Evolutionary conservation across 495 filamentous ascomycete genomes (phyloP).

Genomic region (Xylaria acuta): DNA sequence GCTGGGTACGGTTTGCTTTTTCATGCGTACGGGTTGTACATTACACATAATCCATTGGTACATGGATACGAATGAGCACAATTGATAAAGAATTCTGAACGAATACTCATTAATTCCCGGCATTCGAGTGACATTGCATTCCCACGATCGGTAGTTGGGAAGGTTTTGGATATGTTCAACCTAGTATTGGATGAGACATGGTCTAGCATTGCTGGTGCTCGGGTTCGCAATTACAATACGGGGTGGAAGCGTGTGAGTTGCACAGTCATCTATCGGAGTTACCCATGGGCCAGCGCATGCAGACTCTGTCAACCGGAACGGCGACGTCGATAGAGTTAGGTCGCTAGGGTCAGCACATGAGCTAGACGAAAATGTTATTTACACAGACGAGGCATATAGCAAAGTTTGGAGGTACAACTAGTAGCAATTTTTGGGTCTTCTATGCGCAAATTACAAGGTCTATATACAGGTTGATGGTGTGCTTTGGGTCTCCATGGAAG

Average conservation of each 20-base stretch:
- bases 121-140: not conserved
- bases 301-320: not conserved
- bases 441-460: constrained; percentile 30
- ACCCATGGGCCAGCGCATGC: not conserved
- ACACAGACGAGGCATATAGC: not conserved
- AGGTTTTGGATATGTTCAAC: not conserved
- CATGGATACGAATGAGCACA: constrained; percentile 68
- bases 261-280: not conserved
- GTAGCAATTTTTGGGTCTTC: not conserved
- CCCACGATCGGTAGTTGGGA: not conserved
- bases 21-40: constrained; percentile 87
- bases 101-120: not conserved
- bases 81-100: constrained; percentile 42
- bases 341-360: not conserved
- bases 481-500: constrained; percentile 15
- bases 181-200: not conserved
- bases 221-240: not conserved
- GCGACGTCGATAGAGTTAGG: not conserved
- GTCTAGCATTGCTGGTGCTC: not conserved
- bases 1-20: constrained; percentile 80
- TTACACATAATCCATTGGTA: constrained; percentile 72
- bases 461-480: constrained; percentile 35
- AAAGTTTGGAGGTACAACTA: not conserved
- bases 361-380: not conserved
- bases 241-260: not conserved